Evolutionary conservation across 2,329 filamentous ascomycete species (phyloP), one percentile per base, ranked within the genome.

Genomic region (Atkinsonella texensis): DNA sequence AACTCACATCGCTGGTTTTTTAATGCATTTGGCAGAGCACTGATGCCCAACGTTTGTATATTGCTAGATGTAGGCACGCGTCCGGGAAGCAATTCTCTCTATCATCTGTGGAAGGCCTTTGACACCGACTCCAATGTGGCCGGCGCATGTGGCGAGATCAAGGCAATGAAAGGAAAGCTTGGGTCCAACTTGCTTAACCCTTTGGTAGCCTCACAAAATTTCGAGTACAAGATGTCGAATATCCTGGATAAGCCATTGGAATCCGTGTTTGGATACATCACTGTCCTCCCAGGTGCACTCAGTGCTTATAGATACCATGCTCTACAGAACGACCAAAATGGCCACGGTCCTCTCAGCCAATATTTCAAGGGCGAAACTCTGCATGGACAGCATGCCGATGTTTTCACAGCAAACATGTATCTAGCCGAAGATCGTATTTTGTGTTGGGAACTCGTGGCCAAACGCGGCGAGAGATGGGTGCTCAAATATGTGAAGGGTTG

Each of bases 191-290:
- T 98, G 15, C 73, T 98, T 45, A 98, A 98, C 62, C 93, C 93
- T 0, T 75, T 98, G 6, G 91, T 98, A 15, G 93, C 93, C 0
- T 95, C 89, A 45, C 93, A 98, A 62, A 98, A 98, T 66, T 98
- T 98, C 59, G 93, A 98, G 73, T 98, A 98, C 75, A 98, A 98
- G 70, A 96, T 98, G 89, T 95, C 89, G 41, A 98, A 98, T 62
- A 98, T 98, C 61, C 76, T 98, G 28, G 93, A 98, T 66, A 98
- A 98, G 68, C 93, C 93, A 0, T 74, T 98, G 2, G 93, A 98
- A 67, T 95, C 89, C 0, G 91, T 95, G 0, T 98, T 98, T 66
- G 93, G 93, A 2, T 98, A 97, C 65, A 98, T 98, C 59, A 97
- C 91, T 6, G 93, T 98, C 59, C 73, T 98, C 57, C 94, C 93